These are phyloP conservation scores for Gautieria morchelliformis DNA, from an alignment of 768 basidiomycete species.

Conservation along the genomic window DNA sequence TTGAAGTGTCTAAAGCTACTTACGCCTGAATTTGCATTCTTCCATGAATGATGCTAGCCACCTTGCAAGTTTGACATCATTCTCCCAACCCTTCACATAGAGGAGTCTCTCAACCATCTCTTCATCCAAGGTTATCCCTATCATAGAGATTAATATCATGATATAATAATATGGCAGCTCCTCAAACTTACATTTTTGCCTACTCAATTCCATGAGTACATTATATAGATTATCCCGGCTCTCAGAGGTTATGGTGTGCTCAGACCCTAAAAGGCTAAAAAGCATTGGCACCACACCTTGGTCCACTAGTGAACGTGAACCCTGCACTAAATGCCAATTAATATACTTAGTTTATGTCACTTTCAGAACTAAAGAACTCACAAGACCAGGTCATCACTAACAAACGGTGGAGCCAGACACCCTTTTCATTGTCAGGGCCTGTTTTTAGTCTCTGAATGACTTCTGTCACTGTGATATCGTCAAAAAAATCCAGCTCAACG, in stretches of 20 bases:
- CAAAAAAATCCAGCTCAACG: constrained; percentile 2
- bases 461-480: not conserved
- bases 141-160: not conserved
- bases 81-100: not conserved
- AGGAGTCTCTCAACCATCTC: not conserved
- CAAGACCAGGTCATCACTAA: not conserved
- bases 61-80: not conserved
- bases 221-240: not conserved
- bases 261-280: not conserved
- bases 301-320: not conserved
- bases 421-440: not conserved
- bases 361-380: not conserved
- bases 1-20: not conserved
- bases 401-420: not conserved
- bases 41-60: no score
- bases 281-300: not conserved
- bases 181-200: not conserved
- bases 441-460: not conserved
- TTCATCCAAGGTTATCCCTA: not conserved
- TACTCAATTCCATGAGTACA: not conserved
- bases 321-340: not conserved
- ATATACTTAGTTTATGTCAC: not conserved
- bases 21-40: not conserved
- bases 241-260: not conserved
- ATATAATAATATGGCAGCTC: not conserved